Evolutionary conservation across 2,329 filamentous ascomycete species (phyloP).

Genomic region (Fusarium solani-melongenae): DNA sequence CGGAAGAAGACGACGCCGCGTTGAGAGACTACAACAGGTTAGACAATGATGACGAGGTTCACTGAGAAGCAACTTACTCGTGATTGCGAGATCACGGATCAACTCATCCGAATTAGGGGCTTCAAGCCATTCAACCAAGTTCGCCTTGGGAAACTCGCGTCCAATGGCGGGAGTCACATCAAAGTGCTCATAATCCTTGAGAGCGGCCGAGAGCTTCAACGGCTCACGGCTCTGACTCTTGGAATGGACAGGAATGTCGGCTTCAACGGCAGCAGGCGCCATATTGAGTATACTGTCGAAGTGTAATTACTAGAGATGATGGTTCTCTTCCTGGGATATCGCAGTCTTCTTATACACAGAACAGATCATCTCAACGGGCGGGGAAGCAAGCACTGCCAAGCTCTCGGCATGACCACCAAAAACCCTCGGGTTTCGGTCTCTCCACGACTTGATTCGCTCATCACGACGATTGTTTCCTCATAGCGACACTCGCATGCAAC

Average conservation of each 20-base stretch:
- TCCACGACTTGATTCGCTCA: not conserved
- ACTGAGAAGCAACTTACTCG: conserved; percentile 57
- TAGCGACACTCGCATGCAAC: conserved; percentile 5
- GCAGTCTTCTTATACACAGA: conserved; percentile 2
- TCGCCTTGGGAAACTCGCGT: conserved; percentile 67
- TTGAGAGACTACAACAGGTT: conserved; percentile 65
- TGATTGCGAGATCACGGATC: conserved; percentile 74
- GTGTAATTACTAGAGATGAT: not conserved
- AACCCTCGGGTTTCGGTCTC: not conserved
- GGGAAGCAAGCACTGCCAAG: not conserved
- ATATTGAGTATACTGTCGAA: conserved; percentile 1
- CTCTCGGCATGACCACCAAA: not conserved
- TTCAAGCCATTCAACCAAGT: conserved; percentile 70
- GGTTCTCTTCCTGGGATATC: not conserved
- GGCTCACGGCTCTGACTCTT: conserved; percentile 51
- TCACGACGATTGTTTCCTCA: conserved; percentile 1
- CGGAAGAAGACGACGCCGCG: conserved; percentile 79
- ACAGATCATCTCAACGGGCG: not conserved
- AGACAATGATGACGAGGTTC: not conserved
- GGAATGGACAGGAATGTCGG: conserved; percentile 16
- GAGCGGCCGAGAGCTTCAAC: conserved; percentile 60
- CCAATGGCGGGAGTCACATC: conserved; percentile 73
- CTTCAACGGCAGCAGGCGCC: conserved; percentile 32
- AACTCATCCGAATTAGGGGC: conserved; percentile 72
- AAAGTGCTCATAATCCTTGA: conserved; percentile 64